Evolutionary conservation across 148 eudicot genomes (phyloP).

Genomic region (Silene latifolia): DNA sequence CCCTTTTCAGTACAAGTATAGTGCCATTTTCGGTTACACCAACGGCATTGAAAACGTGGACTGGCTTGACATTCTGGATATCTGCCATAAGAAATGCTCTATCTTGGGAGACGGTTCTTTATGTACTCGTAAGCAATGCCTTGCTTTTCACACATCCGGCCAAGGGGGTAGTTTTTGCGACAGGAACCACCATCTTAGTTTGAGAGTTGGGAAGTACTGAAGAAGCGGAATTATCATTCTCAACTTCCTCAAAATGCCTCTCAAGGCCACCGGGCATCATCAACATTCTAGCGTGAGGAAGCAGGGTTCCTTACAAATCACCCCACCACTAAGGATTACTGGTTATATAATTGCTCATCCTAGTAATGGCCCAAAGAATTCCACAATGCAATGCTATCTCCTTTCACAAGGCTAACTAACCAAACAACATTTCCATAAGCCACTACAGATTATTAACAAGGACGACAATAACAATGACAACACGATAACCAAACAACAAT

Average conservation of each 20-base stretch:
- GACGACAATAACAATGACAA: too few relatives aligned
- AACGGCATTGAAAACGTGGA: constrained; percentile 61
- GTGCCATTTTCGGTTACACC: too few relatives aligned
- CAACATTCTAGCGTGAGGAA: constrained; percentile 17
- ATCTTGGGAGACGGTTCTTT: constrained; percentile 56
- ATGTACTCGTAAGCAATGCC: constrained; percentile 62
- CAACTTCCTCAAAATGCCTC: constrained; percentile 49
- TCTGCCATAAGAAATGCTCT: constrained; percentile 46
- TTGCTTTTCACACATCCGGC: constrained; percentile 61
- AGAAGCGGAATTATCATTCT: constrained; percentile 37
- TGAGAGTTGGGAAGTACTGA: constrained; percentile 28
- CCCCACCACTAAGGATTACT: too few relatives aligned
- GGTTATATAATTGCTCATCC: too few relatives aligned
- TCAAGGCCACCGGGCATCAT: constrained; percentile 76
- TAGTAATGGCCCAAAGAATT: too few relatives aligned
- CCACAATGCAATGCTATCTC: constrained; percentile 7
- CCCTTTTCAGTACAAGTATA: too few relatives aligned
- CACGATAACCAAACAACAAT: too few relatives aligned
- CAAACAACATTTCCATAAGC: too few relatives aligned
- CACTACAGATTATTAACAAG: too few relatives aligned
- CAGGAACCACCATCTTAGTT: constrained; percentile 35
- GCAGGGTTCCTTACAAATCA: constrained; percentile 57
- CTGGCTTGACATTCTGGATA: constrained; percentile 53
- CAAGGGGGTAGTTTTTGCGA: constrained; percentile 34
- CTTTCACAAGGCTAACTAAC: too few relatives aligned